phyloP scores from a whole-genome alignment of 2,329 filamentous ascomycete species.

The Aurifilum marmelostoma region DNA sequence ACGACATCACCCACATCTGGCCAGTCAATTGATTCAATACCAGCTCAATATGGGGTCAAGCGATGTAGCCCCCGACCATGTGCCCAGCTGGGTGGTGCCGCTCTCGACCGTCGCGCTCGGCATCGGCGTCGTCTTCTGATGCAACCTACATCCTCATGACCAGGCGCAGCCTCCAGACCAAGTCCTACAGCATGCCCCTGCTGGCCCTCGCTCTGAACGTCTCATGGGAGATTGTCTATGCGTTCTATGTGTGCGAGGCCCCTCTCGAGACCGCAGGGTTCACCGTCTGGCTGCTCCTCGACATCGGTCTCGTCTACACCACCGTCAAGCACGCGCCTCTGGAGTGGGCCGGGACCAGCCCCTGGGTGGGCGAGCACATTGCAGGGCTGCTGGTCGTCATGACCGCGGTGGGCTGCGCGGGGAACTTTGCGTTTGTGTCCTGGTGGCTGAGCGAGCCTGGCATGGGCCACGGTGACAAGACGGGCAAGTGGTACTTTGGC shows the following conservation, averaged over 20 bases:
- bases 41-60: slow-evolving; percentile 46
- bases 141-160: slow-evolving; percentile 52
- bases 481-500: slow-evolving; percentile 49
- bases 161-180: slow-evolving; percentile 48
- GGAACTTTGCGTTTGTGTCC: slow-evolving; percentile 47
- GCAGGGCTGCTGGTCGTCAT: slow-evolving; percentile 41
- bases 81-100: slow-evolving; percentile 43
- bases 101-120: slow-evolving; percentile 41
- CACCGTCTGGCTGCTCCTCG: slow-evolving; percentile 52
- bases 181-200: slow-evolving; percentile 54
- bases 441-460: slow-evolving; percentile 53
- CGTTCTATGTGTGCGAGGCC: slow-evolving; percentile 49
- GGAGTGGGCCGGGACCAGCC: slow-evolving; percentile 46
- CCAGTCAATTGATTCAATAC: neutral
- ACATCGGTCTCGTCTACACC: slow-evolving; percentile 50
- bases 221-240: slow-evolving; percentile 56
- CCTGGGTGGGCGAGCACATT: slow-evolving; percentile 47
- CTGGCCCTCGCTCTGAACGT: slow-evolving; percentile 53
- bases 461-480: slow-evolving; percentile 46
- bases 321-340: slow-evolving; percentile 47
- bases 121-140: slow-evolving; percentile 45
- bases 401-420: slow-evolving; percentile 42
- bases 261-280: slow-evolving; percentile 49
- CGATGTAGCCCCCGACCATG: slow-evolving; percentile 42
- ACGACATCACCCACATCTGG: neutral